These are phyloP conservation scores for Durotheca rogersii DNA, from an alignment of 495 filamentous ascomycete species.

Conservation along the genomic window DNA sequence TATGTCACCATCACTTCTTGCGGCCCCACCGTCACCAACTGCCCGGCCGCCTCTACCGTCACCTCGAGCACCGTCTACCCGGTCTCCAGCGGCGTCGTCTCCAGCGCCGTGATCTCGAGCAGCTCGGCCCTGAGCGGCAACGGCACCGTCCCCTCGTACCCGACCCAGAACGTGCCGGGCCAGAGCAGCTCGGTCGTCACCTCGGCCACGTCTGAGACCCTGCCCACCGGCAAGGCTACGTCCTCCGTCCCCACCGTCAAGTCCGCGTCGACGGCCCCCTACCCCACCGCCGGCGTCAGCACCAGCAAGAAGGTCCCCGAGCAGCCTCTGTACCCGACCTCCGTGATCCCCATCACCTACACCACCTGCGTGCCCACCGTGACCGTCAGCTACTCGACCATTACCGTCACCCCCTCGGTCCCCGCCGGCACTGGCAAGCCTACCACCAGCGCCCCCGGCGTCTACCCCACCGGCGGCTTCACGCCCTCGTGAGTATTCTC, in stretches of 20 bases:
- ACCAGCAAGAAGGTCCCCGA: slow-evolving; percentile 13
- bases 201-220: slow-evolving; percentile 12
- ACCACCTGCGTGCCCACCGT: slow-evolving; percentile 37
- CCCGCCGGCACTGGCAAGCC: slow-evolving; percentile 38
- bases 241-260: slow-evolving; percentile 25
- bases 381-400: slow-evolving; percentile 55
- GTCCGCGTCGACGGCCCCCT: slow-evolving; percentile 22
- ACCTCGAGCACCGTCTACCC: slow-evolving; percentile 43
- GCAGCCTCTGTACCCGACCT: slow-evolving; percentile 38
- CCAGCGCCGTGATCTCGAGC: slow-evolving; percentile 37
- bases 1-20: slow-evolving; percentile 59
- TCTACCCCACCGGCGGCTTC: slow-evolving; percentile 38
- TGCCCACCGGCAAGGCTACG: too few species aligned
- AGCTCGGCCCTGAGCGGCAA: too few species aligned
- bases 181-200: too few species aligned
- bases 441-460: slow-evolving; percentile 20
- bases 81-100: slow-evolving; percentile 36
- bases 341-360: slow-evolving; percentile 48
- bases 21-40: slow-evolving; percentile 51
- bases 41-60: slow-evolving; percentile 50
- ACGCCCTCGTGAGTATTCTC: slow-evolving; percentile 27
- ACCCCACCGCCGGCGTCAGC: slow-evolving; percentile 24
- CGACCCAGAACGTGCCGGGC: too few species aligned
- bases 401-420: slow-evolving; percentile 43
- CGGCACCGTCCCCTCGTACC: slow-evolving; percentile 25